phyloP scores from a whole-genome alignment of 2,329 filamentous ascomycete genomes.

The Thelonectria discophora region DNA sequence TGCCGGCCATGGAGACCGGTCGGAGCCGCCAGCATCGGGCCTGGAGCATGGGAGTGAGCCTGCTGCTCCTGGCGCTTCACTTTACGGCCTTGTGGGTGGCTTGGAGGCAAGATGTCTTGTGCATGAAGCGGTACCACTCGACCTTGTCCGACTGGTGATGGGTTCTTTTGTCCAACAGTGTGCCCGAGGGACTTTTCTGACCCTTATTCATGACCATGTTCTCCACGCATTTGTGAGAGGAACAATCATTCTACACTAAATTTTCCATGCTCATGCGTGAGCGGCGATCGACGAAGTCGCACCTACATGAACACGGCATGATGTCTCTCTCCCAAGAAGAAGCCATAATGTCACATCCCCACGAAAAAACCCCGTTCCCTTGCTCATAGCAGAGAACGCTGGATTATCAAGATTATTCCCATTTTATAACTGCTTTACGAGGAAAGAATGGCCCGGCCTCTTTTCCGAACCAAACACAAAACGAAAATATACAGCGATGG shows the following conservation, averaged over 20 bases:
- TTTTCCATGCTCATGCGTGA: no score
- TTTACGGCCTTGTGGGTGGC: slow-evolving; percentile 48
- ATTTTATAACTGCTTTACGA: neutral
- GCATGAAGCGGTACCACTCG: slow-evolving; percentile 40
- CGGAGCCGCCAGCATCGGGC: slow-evolving; percentile 26
- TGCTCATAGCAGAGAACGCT: neutral
- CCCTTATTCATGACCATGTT: neutral
- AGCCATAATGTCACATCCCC: no score
- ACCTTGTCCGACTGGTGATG: slow-evolving; percentile 45
- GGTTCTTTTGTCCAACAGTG: neutral
- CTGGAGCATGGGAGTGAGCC: slow-evolving; percentile 45
- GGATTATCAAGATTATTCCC: neutral
- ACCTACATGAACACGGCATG: neutral
- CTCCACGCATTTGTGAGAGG: neutral
- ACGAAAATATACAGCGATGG: neutral
- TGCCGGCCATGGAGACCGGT: slow-evolving; percentile 20
- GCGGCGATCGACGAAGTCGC: no score
- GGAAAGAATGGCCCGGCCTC: neutral
- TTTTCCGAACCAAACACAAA: neutral
- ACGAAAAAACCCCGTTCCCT: neutral
- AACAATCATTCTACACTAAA: no score
- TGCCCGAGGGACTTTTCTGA: neutral
- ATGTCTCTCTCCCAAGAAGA: neutral
- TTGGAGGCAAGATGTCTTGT: slow-evolving; percentile 46
- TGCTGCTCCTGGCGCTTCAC: slow-evolving; percentile 47